Percentiles rank a stretch among this genome's conserved stretches.
Conservation (phyloP, 257 asterid species). For the Capsicum baccatum region DNA sequence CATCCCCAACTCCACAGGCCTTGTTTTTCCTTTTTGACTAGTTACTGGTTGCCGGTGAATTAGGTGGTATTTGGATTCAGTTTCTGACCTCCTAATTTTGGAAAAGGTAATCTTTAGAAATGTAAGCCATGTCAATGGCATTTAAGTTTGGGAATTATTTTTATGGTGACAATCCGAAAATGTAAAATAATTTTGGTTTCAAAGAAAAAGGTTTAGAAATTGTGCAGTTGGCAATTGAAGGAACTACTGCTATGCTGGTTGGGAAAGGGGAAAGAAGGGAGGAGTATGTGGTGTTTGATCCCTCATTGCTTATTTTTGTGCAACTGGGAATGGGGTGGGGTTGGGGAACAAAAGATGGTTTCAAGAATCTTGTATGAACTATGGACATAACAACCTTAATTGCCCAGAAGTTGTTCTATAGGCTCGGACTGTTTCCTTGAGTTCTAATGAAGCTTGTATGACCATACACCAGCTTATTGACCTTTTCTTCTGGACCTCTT, state of each 20-base stretch:
- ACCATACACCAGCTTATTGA: not conserved
- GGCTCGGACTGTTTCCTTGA: not conserved
- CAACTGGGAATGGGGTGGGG: not conserved
- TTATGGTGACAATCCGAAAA: not conserved
- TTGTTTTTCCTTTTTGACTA: not conserved
- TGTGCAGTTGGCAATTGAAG: not conserved
- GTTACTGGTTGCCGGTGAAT: not conserved
- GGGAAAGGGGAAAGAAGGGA: not conserved
- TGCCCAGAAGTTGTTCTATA: not conserved
- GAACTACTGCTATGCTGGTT: not conserved
- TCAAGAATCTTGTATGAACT: not conserved
- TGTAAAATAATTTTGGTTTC: not conserved
- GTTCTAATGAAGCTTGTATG: not conserved
- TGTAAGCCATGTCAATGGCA: not conserved
- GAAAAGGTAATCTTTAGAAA: not conserved
- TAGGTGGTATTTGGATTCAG: not conserved
- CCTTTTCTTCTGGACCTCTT: not conserved
- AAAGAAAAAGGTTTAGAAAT: not conserved
- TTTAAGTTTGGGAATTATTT: not conserved
- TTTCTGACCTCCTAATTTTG: not conserved
- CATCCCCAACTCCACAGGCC: not conserved
- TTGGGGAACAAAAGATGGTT: not conserved
- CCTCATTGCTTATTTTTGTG: not conserved
- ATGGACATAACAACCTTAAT: not conserved
- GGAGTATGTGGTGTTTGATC: not conserved